phyloP scores from a whole-genome alignment of 2,329 filamentous ascomycete genomes.

The Ramularia collo-cygni region DNA sequence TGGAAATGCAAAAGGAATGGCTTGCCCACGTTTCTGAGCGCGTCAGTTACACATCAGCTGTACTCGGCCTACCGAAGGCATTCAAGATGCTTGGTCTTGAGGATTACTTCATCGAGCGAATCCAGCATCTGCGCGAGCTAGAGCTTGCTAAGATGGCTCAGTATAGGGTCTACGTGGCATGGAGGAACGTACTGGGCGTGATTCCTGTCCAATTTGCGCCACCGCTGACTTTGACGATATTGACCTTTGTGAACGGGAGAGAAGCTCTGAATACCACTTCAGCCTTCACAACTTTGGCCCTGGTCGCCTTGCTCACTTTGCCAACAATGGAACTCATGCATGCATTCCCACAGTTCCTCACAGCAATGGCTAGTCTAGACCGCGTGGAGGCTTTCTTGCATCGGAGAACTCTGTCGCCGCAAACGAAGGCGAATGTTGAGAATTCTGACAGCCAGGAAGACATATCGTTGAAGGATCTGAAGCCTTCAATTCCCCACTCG shows the following conservation, averaged over 20 bases:
- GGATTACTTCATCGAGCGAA: constrained; percentile 11
- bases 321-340: constrained; percentile 15
- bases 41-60: constrained; percentile 15
- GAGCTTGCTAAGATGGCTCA: constrained; percentile 13
- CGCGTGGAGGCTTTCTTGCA: constrained; percentile 14
- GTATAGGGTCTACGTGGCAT: constrained; percentile 16
- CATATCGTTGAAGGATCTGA: too few relatives aligned
- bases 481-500: too few relatives aligned
- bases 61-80: constrained; percentile 12
- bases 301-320: constrained; percentile 11
- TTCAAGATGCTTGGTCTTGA: constrained; percentile 20
- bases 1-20: constrained; percentile 17
- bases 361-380: constrained; percentile 16
- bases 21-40: constrained; percentile 11
- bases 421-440: too few relatives aligned
- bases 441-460: too few relatives aligned
- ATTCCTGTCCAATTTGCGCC: constrained; percentile 9
- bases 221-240: constrained; percentile 15
- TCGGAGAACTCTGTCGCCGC: background rate
- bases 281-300: constrained; percentile 15
- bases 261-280: constrained; percentile 10
- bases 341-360: constrained; percentile 12
- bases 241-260: constrained; percentile 7
- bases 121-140: constrained; percentile 14
- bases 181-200: constrained; percentile 14